Conservation (phyloP, 192 early-diverging fungal genomes). For the Pilaira anomala region DNA sequence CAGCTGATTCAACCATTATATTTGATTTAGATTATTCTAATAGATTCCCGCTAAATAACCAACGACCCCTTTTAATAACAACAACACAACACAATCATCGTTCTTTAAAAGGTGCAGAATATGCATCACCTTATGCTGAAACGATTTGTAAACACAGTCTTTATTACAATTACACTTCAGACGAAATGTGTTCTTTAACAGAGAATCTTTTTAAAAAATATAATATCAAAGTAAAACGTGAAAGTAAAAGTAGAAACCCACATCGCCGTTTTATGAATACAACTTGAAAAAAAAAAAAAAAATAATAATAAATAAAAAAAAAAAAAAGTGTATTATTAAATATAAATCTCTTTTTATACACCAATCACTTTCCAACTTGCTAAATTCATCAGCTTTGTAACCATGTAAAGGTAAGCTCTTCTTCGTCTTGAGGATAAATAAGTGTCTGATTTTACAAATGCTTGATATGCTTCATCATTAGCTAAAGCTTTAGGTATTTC, state of each 20-base stretch:
- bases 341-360: not conserved
- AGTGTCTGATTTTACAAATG: not conserved
- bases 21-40: conserved; percentile 13
- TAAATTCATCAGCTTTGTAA: conserved; percentile 12
- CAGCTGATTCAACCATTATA: not conserved
- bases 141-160: not conserved
- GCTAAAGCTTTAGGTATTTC: not conserved
- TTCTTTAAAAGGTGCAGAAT: not conserved
- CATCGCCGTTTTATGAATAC: not conserved
- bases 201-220: not conserved
- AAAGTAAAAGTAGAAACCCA: not conserved
- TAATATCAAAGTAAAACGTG: not conserved
- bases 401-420: conserved; percentile 10
- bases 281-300: too few species aligned
- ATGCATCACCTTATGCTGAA: not conserved
- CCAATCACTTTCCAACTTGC: conserved; percentile 27
- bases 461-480: not conserved
- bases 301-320: too few species aligned
- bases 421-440: not conserved
- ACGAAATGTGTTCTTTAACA: not conserved
- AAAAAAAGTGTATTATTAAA: not conserved
- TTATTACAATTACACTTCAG: not conserved
- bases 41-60: not conserved
- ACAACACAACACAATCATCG: too few species aligned
- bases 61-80: not conserved